These are phyloP conservation scores for Cadophora sp. DNA, from an alignment of 2,329 filamentous ascomycete genomes.

Conservation along the genomic window DNA sequence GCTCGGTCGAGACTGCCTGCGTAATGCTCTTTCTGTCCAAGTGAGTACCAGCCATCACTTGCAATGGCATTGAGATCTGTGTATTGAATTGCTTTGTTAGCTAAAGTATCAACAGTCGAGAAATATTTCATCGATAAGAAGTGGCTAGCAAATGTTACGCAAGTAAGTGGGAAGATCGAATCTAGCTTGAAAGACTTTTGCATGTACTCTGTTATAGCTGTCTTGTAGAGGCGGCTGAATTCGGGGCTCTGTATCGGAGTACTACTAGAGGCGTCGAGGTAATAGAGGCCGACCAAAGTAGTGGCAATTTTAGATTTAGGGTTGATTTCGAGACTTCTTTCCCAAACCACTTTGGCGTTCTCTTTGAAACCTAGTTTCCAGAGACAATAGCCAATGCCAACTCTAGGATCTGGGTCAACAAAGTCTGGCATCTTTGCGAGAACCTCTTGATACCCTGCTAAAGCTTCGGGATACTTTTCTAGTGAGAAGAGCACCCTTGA, in stretches of 20 bases:
- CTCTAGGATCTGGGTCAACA: constrained; percentile 90
- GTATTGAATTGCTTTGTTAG: constrained; percentile 91
- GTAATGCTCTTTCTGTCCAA: constrained; percentile 91
- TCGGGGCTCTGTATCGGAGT: constrained; percentile 83
- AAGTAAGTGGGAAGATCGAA: constrained; percentile 88
- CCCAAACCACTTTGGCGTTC: constrained; percentile 89
- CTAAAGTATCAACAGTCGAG: constrained; percentile 83
- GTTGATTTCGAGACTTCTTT: constrained; percentile 80
- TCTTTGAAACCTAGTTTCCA: constrained; percentile 97
- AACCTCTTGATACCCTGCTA: constrained; percentile 86
- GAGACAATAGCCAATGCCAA: constrained; percentile 95
- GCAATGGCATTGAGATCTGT: constrained; percentile 97
- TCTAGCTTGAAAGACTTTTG: constrained; percentile 94
- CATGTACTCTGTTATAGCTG: constrained; percentile 92
- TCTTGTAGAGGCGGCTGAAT: constrained; percentile 86
- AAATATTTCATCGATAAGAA: constrained; percentile 85
- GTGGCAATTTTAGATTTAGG: constrained; percentile 89
- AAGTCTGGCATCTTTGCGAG: constrained; percentile 85
- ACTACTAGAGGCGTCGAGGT: constrained; percentile 84
- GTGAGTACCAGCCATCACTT: constrained; percentile 95
- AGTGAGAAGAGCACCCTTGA: constrained; percentile 86
- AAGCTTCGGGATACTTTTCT: constrained; percentile 82
- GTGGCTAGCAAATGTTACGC: constrained; percentile 87
- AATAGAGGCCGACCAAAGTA: constrained; percentile 87
- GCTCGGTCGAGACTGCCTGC: constrained; percentile 77